These are phyloP conservation scores for Phytophthora megakarya DNA, from an alignment of 352 stramenopile species.

Conservation along the genomic window DNA sequence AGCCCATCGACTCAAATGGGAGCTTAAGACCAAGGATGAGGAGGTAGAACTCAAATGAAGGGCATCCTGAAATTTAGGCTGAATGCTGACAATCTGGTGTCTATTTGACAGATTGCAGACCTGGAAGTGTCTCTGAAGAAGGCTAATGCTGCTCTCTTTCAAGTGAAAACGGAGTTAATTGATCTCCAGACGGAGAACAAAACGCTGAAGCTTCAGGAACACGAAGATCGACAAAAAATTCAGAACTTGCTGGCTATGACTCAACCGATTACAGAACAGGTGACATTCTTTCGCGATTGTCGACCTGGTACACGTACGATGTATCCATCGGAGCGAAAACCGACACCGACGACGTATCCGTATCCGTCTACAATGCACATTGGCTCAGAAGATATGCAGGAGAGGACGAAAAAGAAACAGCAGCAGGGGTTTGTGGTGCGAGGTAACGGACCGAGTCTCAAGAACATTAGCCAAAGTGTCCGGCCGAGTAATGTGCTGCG, in stretches of 20 bases:
- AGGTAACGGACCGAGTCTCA: conserved; percentile 23
- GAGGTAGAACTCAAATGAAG: conserved; percentile 45
- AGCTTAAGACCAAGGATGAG: conserved; percentile 63
- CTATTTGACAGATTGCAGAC: conserved; percentile 50
- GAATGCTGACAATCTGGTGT: conserved; percentile 3
- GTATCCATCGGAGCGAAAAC: conserved; percentile 45
- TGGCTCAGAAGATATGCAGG: conserved; percentile 53
- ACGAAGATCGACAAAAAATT: conserved; percentile 79
- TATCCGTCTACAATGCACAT: conserved; percentile 84
- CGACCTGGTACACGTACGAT: conserved; percentile 53
- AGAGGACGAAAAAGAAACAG: conserved; percentile 31
- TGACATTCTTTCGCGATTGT: conserved; percentile 81
- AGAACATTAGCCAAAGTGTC: conserved; percentile 16
- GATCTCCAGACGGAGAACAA: conserved; percentile 71
- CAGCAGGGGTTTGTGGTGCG: conserved; percentile 23
- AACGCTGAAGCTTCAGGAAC: conserved; percentile 71
- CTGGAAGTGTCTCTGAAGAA: conserved; percentile 60
- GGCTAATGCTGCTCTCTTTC: conserved; percentile 63
- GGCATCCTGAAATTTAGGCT: neutral
- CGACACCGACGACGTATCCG: conserved; percentile 46
- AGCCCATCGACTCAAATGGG: conserved; percentile 75
- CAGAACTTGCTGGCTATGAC: conserved; percentile 83
- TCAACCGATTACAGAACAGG: conserved; percentile 80
- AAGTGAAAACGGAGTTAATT: conserved; percentile 68
- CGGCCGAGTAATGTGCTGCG: conserved; percentile 56